A percentile compares a stretch with the other conserved stretches of the same genome.
Evolutionary conservation across 176 grass and related monocot genomes (phyloP).

Genomic region (Triticum timopheevii): DNA sequence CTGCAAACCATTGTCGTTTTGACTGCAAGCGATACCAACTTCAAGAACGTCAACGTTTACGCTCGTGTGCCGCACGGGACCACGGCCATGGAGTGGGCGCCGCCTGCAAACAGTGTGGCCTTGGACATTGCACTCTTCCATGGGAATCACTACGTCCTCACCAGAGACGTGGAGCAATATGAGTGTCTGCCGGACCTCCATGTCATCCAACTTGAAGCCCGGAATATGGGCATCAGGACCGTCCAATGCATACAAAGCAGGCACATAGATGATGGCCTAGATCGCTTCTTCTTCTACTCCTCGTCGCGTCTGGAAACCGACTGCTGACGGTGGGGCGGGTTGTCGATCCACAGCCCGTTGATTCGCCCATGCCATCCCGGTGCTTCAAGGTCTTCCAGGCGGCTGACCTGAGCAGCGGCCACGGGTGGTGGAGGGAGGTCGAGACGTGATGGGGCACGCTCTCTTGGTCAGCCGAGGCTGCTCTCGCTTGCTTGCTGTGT

Average conservation of each 20-base stretch:
- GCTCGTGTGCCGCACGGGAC: no score
- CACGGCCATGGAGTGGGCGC: no score
- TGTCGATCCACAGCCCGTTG: not conserved
- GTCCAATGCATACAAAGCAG: not conserved
- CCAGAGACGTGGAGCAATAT: not conserved
- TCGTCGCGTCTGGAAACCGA: not conserved
- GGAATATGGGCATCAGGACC: not conserved
- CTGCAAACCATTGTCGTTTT: no score
- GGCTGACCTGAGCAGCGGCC: not conserved
- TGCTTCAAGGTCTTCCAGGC: not conserved
- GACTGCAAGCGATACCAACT: no score
- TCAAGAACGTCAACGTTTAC: no score
- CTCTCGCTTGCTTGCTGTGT: not conserved
- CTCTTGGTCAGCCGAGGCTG: not conserved
- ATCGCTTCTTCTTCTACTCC: not conserved
- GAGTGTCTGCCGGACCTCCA: no score
- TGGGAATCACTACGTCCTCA: no score
- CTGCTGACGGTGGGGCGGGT: not conserved
- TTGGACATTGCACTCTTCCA: no score
- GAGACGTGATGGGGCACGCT: not conserved
- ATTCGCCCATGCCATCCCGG: not conserved
- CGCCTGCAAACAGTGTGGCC: no score
- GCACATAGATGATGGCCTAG: not conserved
- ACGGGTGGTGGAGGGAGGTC: not conserved
- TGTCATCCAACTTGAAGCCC: no score